Evolutionary conservation across 768 basidiomycete genomes (phyloP), one percentile per base, ranked within the genome.

Genomic region (Pleurotus tuoliensis): DNA sequence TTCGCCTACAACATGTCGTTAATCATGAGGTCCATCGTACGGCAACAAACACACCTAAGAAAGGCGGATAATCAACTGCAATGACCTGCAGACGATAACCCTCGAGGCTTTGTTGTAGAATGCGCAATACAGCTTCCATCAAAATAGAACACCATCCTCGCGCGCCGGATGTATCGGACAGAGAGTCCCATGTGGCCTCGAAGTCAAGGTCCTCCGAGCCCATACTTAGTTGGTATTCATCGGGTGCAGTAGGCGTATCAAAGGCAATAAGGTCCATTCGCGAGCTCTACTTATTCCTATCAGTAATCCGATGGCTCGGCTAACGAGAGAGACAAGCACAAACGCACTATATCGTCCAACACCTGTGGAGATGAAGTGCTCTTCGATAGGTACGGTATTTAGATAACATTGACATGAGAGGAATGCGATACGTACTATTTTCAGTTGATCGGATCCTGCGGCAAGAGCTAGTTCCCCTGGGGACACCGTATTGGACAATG

Each of bases 61-160:
- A 90, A 1, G 88, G 87, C 16, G 73, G 67, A 52, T 77, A 72
- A 62, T 86, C 80, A 37, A 72, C 73, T 40, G 83, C 67, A 55
- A 83, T 77, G 46, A 88, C 78, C 34, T 71, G 71, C 63, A 88
- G 69, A 43, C 74, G 71, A 56, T 67, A 56, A 4, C 62, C 58
- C 55, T 69, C 66, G 67, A 83, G 58, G 25, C 73, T 71, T 64
- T 84, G 46, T 13, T 54, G 84, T 59, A 92, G 63, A 41, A 71
- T 73, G 51, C 79, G 74, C 44, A 87, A 73, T 24, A 84, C 79
- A 18, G 69, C 71, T 49, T 84, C 84, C 49, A 84, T 72, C 20
- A 82, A 72, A 4, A 66, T 71, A 57, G 82, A 80, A 63, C 82
- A 87, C 90, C 90, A 92, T 12, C 90, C 90, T 52, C 89, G 80